Percentiles rank a stretch among this genome's conserved stretches.
phyloP scores from a whole-genome alignment of 768 basidiomycete genomes.

The Boletellus emodensis region DNA sequence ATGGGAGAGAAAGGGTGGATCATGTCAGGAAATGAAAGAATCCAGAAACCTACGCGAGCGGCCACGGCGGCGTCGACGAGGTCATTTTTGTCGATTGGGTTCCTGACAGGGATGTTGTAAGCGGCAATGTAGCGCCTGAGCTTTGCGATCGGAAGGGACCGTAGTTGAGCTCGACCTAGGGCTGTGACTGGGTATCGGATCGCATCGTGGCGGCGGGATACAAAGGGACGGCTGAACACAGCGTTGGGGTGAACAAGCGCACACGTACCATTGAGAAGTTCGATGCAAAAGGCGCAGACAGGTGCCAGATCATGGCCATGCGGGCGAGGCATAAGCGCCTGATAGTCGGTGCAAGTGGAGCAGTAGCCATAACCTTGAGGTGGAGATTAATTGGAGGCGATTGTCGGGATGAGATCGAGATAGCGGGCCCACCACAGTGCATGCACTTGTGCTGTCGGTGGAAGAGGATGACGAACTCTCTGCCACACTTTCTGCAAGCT shows the following conservation, averaged over 20 bases:
- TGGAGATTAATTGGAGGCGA: background rate
- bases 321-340: constrained; percentile 70
- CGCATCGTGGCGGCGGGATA: background rate
- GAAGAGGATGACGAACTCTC: constrained; percentile 67
- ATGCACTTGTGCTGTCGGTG: constrained; percentile 62
- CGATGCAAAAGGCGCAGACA: constrained; percentile 75
- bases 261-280: constrained; percentile 57
- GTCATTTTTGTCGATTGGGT: constrained; percentile 75
- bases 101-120: constrained; percentile 61
- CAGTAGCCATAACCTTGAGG: constrained; percentile 66
- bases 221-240: background rate
- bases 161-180: constrained; percentile 53
- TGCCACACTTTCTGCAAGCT: constrained; percentile 67
- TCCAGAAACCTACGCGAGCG: constrained; percentile 41
- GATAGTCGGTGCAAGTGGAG: constrained; percentile 68
- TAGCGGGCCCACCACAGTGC: constrained; percentile 59
- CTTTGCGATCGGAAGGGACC: constrained; percentile 51
- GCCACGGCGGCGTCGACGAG: constrained; percentile 61
- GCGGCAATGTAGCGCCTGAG: constrained; percentile 67
- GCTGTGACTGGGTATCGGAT: constrained; percentile 62
- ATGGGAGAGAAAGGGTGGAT: background rate
- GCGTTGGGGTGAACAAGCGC: background rate
- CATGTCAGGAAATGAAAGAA: background rate
- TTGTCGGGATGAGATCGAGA: background rate
- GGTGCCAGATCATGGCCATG: constrained; percentile 61